Base-by-base conservation (phyloP, 495 filamentous ascomycete species). In the Astrothelium subdiscretum region DNA sequence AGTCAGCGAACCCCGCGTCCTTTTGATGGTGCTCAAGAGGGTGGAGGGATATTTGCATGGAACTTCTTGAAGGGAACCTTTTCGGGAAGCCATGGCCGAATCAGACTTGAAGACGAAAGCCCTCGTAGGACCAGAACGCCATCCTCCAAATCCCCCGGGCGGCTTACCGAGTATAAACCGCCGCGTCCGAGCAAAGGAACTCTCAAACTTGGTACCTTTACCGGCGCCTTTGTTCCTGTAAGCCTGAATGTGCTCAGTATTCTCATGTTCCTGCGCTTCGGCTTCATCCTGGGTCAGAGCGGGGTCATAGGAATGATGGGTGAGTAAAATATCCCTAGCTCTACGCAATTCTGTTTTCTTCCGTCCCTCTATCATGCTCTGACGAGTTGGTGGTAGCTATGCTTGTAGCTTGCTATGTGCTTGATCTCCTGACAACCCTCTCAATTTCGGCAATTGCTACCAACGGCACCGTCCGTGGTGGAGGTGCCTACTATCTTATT, bases 241-340 rank as follows among this genome's bases (percentile, higher is more conserved):
- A 90, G 84, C 54, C 74, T 94, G 66, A 95, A 95, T 73, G 89
- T 95, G n/a, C 75, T 95, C 57, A 92, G 89, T 65, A 95, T 95
- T 76, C 82, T 95, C 44, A 94, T 95, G 90, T 95, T 95, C 75
- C 77, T 92, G 71, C 80, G 88, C 31, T 92, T 92, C 68, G 88
- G 88, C 4, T 85, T 87, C 62, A 87, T 92, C 61, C 74, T 92
- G 32, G 90, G 90, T 31, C 86, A 92, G 69, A 81, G 83, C 65
- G 90, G 90, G 35, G 71, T 95, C 38, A 62, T 94, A 43, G 90
- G 90, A 20, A 94, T 90, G 71, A 73, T 94, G 71, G 88, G 89
- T 89, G 77, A 68, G 74, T 70, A 8, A 54, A n/a, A 48, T 15
- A 18, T 48, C 13, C 26, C 22, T 5, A 10, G 13, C 24, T 8